Base-by-base conservation (phyloP, 2,329 filamentous ascomycete species). In the Pseudogymnoascus sp. region DNA sequence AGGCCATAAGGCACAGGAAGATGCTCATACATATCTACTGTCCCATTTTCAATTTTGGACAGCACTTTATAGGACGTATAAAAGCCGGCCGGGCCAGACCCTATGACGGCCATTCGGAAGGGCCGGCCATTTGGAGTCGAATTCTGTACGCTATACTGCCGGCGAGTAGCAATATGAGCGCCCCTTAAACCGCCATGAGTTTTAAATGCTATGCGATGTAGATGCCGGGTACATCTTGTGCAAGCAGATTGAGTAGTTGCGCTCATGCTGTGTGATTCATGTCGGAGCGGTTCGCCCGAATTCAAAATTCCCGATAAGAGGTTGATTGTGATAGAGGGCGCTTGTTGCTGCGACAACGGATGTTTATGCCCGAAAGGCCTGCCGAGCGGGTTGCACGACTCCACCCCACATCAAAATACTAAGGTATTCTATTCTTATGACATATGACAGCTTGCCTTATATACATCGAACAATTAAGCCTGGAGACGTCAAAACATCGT, bases 11-110 rank as follows among this genome's bases (percentile, higher is more conserved):
- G 94, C 3, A 96, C 92, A 0, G 94, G 94, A 39, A 97, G 78
- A 29, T 91, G 86, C 76, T 99, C 94, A 72, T 96, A 99, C 93
- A 99, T 97, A 75, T 97, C 93, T 21, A 99, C 83, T 59, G 84
- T 81, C 0, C 88, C 86, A 71, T 87, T 79, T 21, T 86, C 80
- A 38, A 94, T 81, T 70, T 87, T 90, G 61, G 84, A 83, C 81
- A 97, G 87, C 62, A 96, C 82, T 63, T 92, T 85, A 70, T 94
- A 91, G 0, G 94, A 88, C 0, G 93, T 90, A 73, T 99, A 99
- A 79, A 97, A 99, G 2, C 94, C 94, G 10, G 94, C 94, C 1
- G 94, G 94, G 0, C 94, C 94, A 29, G 94, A 97, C 60, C 93
- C 94, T 68, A 97, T 84, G 65, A 97, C 84, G 64, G 93, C 94